Base-by-base conservation (phyloP, 2,329 filamentous ascomycete genomes). In the Dothideomycetidae sp. region DNA sequence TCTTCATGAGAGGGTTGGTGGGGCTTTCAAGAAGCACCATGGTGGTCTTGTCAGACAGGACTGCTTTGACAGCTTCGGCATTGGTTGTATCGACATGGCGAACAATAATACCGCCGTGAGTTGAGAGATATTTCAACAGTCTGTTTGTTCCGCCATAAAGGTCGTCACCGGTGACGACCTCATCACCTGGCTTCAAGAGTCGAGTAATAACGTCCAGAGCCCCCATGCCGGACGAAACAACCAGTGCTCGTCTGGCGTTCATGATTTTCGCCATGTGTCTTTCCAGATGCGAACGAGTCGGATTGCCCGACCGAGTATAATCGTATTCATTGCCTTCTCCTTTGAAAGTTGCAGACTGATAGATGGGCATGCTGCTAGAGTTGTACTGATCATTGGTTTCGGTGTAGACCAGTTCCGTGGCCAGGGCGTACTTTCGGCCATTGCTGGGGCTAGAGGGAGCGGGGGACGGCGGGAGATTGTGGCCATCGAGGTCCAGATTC, bases 191-290 rank as follows among this genome's bases (percentile, higher is more conserved):
- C 42, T 81, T 76, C 35, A 98, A 68, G 10, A 96, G 67, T 37
- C 90, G 78, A 11, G 85, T 92, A 48, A 98, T 94, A 46, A 98
- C 88, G 60, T 98, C 90, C 52, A 96, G 67, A 15, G 90, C 90
- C 37, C 85, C 90, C 90, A 98, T 98, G 41, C 90, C 90, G 1
- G 88, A 96, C 37, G 86, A 85, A 31, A 96, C 88, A 33, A 92
- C 88, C 35, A 98, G 73, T 7, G 84, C 83, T 40, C 92, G 81
- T 51, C 77, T 76, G 31, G 90, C 90, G 50, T 83, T 86, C 92
- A 98, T 98, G 57, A 98, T 93, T 72, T 98, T 98, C 53, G 92
- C 90, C 50, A 98, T 68, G 60, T 98, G 90, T 42, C 88, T 77
- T 66, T 98, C 90, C 45, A 98, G 74, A 54, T 98, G 90, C 21